Evolutionary conservation across 2,329 filamentous ascomycete species (phyloP).

Genomic region (Aureobasidium musti): DNA sequence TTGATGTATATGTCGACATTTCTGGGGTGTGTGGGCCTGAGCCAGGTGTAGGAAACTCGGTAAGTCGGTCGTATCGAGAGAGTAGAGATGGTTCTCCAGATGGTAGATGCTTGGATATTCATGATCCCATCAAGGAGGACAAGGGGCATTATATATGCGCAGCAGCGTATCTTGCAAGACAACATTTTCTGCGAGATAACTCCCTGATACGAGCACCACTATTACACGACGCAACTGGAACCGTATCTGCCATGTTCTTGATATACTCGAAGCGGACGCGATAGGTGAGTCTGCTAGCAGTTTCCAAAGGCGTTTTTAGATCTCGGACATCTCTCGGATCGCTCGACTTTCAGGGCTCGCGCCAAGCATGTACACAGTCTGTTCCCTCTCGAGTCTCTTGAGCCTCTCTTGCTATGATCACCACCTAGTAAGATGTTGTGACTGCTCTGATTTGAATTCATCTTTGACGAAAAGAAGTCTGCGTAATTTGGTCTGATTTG

Average conservation of each 20-base stretch:
- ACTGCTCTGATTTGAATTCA: not conserved
- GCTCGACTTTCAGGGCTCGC: not conserved
- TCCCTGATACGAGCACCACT: not conserved
- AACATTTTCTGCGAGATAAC: constrained; percentile 17
- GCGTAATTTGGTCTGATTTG: not conserved
- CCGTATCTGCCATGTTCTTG: constrained; percentile 8
- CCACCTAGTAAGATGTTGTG: not conserved
- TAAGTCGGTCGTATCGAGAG: not conserved
- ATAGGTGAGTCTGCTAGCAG: not conserved
- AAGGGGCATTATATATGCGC: not conserved
- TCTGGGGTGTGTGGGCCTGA: not conserved
- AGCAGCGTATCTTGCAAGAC: not conserved
- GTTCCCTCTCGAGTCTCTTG: not conserved
- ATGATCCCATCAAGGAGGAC: not conserved
- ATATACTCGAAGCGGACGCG: constrained; percentile 16
- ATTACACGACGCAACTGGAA: constrained; percentile 7
- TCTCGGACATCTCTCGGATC: constrained; percentile 27
- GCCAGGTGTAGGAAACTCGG: not conserved
- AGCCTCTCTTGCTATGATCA: not conserved
- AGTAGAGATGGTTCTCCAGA: not conserved
- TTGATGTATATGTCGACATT: constrained; percentile 13
- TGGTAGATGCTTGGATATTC: not conserved
- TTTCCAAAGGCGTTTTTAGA: not conserved
- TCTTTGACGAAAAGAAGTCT: not conserved
- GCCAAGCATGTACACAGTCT: not conserved